Evolutionary conservation across 306 rosid genomes (phyloP).

Genomic region (Coriaria nepalensis): DNA sequence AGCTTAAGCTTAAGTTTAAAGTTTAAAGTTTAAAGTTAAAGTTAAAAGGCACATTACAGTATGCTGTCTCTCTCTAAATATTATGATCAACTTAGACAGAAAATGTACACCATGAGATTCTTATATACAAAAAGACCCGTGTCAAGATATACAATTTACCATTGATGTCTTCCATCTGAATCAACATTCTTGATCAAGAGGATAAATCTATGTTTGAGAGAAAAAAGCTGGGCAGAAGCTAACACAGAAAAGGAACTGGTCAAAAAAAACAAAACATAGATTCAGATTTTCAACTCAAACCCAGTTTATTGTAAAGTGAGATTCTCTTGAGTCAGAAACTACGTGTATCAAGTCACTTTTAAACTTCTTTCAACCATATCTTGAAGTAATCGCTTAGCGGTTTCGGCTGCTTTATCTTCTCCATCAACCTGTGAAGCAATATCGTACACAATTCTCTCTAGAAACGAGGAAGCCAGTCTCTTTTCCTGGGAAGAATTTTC

Average conservation of each 20-base stretch:
- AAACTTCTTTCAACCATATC: slow-evolving; percentile 79
- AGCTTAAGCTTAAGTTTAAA: no score
- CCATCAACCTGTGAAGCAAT: slow-evolving; percentile 70
- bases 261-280: slow-evolving; percentile 30
- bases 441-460: slow-evolving; percentile 67
- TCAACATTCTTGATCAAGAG: no score
- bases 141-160: no score
- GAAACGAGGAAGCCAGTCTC: slow-evolving; percentile 39
- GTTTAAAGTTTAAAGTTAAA: no score
- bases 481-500: slow-evolving; percentile 51
- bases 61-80: no score
- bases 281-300: slow-evolving; percentile 27
- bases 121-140: slow-evolving; percentile 11
- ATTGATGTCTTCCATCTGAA: no score
- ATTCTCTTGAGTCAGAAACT: background rate
- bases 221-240: no score
- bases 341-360: slow-evolving; percentile 21
- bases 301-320: background rate
- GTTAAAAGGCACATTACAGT: no score
- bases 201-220: no score
- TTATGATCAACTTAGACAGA: no score
- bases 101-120: slow-evolving; percentile 5
- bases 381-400: slow-evolving; percentile 49
- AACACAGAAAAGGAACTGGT: no score
- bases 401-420: slow-evolving; percentile 68